phyloP scores from a whole-genome alignment of 1,139 yeast species.

The Blastobotrys petasosporus region DNA sequence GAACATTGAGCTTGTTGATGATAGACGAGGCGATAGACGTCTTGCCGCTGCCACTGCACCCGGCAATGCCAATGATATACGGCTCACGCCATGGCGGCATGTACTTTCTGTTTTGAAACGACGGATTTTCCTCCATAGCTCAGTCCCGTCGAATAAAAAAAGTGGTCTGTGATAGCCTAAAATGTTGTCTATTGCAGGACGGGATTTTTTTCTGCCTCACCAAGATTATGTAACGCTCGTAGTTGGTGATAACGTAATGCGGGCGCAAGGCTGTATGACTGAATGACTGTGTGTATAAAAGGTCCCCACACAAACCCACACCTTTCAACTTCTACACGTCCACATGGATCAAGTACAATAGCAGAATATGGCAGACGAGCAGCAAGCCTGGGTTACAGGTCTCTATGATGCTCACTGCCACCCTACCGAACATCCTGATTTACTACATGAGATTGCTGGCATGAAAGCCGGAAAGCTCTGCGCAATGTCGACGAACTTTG shows the following conservation, averaged over 20 bases:
- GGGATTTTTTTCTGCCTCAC: neutral
- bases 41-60: conserved; percentile 92
- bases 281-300: too few species aligned
- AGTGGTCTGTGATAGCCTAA: too few species aligned
- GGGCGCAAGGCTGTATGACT: too few species aligned
- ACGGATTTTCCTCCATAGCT: conserved; percentile 14
- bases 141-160: too few species aligned
- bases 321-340: neutral
- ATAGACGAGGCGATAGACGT: conserved; percentile 85
- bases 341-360: neutral
- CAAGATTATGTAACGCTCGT: neutral
- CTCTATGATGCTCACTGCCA: conserved; percentile 64
- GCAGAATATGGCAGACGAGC: neutral
- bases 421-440: conserved; percentile 31
- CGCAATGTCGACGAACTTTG: conserved; percentile 37
- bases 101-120: conserved; percentile 23
- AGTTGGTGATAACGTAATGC: too few species aligned
- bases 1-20: conserved; percentile 62
- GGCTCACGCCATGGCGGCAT: conserved; percentile 95
- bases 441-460: conserved; percentile 18
- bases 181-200: neutral
- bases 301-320: too few species aligned
- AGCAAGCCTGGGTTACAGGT: conserved; percentile 3
- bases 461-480: conserved; percentile 25
- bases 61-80: conserved; percentile 90